Evolutionary conservation across 129 eudicot genomes (phyloP).

Genomic region (Artemisia annua): DNA sequence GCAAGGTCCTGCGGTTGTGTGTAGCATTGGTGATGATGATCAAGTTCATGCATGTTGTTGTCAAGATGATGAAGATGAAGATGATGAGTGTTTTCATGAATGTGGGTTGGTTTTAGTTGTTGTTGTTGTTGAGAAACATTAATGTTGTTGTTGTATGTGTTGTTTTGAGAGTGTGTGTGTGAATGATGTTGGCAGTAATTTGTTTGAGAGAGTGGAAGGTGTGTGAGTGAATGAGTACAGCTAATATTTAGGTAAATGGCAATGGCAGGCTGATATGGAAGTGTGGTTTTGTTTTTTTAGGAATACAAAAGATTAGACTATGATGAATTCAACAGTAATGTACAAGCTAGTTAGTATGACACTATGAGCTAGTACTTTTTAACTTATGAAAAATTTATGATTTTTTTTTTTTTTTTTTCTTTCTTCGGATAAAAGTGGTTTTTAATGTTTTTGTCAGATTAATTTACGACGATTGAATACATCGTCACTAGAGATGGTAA

Average conservation of each 20-base stretch:
- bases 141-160: conserved; percentile 2
- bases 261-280: conserved; percentile 17
- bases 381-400: too few species aligned
- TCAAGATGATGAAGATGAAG: conserved; percentile 21
- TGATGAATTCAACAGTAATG: too few species aligned
- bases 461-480: too few species aligned
- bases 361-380: too few species aligned
- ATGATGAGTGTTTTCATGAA: conserved; percentile 34
- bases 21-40: conserved; percentile 22
- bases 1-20: conserved; percentile 73
- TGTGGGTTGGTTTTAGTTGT: background rate
- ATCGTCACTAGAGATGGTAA: too few species aligned
- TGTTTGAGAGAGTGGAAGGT: background rate
- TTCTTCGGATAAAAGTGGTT: too few species aligned
- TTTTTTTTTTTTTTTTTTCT: too few species aligned
- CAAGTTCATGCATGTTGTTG: conserved; percentile 18
- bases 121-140: conserved; percentile 19
- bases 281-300: too few species aligned
- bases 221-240: conserved; percentile 32
- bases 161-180: conserved; percentile 23
- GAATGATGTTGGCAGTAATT: conserved; percentile 32
- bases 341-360: too few species aligned
- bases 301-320: too few species aligned
- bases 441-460: too few species aligned
- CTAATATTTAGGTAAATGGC: conserved; percentile 36